Evolutionary conservation across 768 basidiomycete species (phyloP).

Genomic region (Boletus pseudopeckii): DNA sequence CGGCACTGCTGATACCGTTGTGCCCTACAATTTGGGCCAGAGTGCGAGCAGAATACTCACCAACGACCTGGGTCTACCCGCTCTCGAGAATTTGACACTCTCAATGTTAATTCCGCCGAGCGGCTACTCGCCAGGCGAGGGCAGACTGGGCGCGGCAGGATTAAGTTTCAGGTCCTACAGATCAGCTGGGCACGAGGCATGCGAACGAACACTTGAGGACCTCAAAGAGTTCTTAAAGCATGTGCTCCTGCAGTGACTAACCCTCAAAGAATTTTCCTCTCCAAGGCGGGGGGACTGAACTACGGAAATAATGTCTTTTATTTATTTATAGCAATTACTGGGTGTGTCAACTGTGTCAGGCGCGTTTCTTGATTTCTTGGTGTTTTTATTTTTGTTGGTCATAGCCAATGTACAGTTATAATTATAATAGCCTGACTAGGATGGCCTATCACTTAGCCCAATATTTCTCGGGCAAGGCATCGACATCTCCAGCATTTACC

Average conservation of each 20-base stretch:
- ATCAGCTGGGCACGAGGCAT: constrained; percentile 65
- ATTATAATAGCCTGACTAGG: not conserved
- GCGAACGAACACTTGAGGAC: constrained; percentile 63
- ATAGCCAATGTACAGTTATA: not conserved
- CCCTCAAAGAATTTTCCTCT: not conserved
- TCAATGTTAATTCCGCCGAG: constrained; percentile 27
- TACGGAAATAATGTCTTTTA: not conserved
- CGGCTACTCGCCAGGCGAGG: constrained; percentile 17
- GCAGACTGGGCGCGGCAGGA: constrained; percentile 38
- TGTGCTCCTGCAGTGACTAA: constrained; percentile 39
- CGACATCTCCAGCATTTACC: not conserved
- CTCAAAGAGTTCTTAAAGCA: constrained; percentile 67
- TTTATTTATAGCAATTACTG: too few species aligned
- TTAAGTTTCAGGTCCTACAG: constrained; percentile 66
- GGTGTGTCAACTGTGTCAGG: not conserved
- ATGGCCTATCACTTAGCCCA: not conserved
- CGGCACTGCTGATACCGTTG: constrained; percentile 72
- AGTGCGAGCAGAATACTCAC: constrained; percentile 57
- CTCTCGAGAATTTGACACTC: constrained; percentile 34
- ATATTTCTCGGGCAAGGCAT: not conserved
- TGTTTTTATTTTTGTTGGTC: not conserved
- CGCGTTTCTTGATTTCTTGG: not conserved
- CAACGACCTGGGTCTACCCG: constrained; percentile 47
- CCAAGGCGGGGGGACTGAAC: not conserved
- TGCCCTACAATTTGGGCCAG: constrained; percentile 52